Conservation (phyloP, 2,329 filamentous ascomycete species). For the Aspergillus terreus region DNA sequence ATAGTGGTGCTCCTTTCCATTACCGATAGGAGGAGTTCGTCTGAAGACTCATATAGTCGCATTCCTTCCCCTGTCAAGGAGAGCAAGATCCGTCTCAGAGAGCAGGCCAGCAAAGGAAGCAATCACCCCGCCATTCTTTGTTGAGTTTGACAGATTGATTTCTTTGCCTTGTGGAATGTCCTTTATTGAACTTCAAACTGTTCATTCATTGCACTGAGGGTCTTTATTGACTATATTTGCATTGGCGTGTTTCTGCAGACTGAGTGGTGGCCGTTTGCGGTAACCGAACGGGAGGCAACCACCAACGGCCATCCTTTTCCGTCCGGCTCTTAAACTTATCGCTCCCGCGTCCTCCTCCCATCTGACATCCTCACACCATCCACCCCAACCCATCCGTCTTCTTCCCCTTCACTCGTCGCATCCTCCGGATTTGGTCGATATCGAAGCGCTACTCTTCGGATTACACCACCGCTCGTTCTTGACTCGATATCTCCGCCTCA, state of each 20-base stretch:
- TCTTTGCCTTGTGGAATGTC: no score
- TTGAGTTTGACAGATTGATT: background rate
- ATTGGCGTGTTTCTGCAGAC: background rate
- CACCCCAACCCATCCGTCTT: constrained; percentile 4
- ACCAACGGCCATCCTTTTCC: constrained; percentile 8
- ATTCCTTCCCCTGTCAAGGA: constrained; percentile 11
- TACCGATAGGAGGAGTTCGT: background rate
- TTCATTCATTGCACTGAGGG: background rate
- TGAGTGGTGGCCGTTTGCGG: constrained; percentile 6
- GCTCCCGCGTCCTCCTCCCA: constrained; percentile 10
- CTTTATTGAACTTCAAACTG: background rate
- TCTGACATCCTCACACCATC: constrained; percentile 11
- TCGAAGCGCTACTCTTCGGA: constrained; percentile 20
- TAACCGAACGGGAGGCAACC: background rate
- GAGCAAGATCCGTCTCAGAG: background rate
- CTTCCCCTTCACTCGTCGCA: constrained; percentile 49
- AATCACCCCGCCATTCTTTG: background rate
- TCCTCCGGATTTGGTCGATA: constrained; percentile 18
- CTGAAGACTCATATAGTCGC: background rate
- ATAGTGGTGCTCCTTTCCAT: background rate
- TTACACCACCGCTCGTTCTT: constrained; percentile 16
- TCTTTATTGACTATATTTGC: background rate
- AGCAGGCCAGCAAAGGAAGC: constrained; percentile 3
- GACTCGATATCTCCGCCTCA: constrained; percentile 10
- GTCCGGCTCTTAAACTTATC: constrained; percentile 20